Base-by-base conservation (phyloP, 2,329 filamentous ascomycete genomes). In the Albophoma yamanashiensis region DNA sequence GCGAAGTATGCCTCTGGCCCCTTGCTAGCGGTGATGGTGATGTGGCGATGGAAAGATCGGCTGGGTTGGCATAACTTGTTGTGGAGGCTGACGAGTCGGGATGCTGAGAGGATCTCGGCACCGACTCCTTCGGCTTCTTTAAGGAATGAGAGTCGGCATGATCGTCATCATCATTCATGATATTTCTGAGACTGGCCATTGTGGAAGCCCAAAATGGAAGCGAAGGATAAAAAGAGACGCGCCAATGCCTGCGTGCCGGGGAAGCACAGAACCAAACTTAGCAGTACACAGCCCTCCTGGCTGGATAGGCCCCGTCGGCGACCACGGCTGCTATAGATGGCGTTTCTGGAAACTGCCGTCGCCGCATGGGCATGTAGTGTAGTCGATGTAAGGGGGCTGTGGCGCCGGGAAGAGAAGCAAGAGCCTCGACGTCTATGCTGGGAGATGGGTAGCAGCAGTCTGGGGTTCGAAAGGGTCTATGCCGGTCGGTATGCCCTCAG, bases 181-280 rank as follows among this genome's bases (percentile, higher is more conserved):
- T 84, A 67, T 80, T 80, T 67, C 76, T 78, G 64, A 84, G 76
- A 68, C 78, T 81, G 65, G 79, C 76, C 81, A 84, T 83, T 73
- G 71, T 71, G 70, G 71, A 67, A 66, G 67, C 70, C 67, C 71
- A 75, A 71, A 70, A 76, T 72, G 74, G 74, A 75, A 73, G 72
- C 68, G 62, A 61, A 42, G 55, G 63, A 68, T 62, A 61, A 67
- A 66, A 63, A 67, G 62, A 69, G 68, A 67, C 67, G 67, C 67
- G 70, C 68, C 68, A 71, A 70, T 67, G 58, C 62, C 60, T 61
- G 63, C 62, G 56, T 59, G 64, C 60, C 60, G 64, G 58, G 56
- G 60, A 63, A 64, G 62, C 65, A 68, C 68, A 63, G 66, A 65
- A 68, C 71, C 75, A 75, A 76, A 76, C 71, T 76, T 77, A 73